phyloP scores from a whole-genome alignment of 1,139 yeast species.

The Yamadazyma dushanensis region DNA sequence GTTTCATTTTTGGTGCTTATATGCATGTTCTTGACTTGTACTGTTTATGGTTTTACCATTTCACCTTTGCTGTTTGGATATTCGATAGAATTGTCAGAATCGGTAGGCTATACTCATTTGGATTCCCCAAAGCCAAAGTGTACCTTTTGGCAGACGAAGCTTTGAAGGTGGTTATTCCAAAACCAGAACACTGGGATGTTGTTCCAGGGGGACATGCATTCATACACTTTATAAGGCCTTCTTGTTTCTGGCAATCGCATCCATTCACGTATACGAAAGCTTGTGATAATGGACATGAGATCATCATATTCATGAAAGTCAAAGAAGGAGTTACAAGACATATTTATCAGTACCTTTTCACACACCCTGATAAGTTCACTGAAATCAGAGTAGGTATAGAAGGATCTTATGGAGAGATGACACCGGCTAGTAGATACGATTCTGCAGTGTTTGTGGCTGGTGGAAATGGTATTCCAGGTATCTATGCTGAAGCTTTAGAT shows the following conservation, averaged over 20 bases:
- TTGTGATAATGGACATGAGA: slow-evolving; percentile 27
- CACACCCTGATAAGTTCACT: slow-evolving; percentile 24
- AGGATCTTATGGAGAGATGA: slow-evolving; percentile 48
- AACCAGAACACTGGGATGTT: slow-evolving; percentile 38
- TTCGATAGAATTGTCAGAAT: slow-evolving; percentile 58
- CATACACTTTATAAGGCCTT: slow-evolving; percentile 51
- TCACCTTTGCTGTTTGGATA: slow-evolving; percentile 61
- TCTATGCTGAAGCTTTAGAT: slow-evolving; percentile 37
- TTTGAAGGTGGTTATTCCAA: slow-evolving; percentile 40
- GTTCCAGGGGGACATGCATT: slow-evolving; percentile 63
- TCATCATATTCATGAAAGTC: slow-evolving; percentile 36
- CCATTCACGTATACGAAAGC: slow-evolving; percentile 56
- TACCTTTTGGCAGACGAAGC: slow-evolving; percentile 47
- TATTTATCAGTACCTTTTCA: slow-evolving; percentile 27
- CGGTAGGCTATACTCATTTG: slow-evolving; percentile 47
- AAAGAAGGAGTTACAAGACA: slow-evolving; percentile 41
- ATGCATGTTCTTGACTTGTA: slow-evolving; percentile 53
- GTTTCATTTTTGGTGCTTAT: slow-evolving; percentile 62
- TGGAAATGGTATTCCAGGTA: slow-evolving; percentile 52
- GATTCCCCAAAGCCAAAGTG: slow-evolving; percentile 53
- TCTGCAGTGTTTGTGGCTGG: slow-evolving; percentile 43
- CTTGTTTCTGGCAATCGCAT: slow-evolving; percentile 70
- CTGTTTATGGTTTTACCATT: slow-evolving; percentile 50
- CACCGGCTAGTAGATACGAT: slow-evolving; percentile 35
- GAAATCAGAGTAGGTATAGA: slow-evolving; percentile 40